Evolutionary conservation across 2,329 filamentous ascomycete species (phyloP), one percentile per base, ranked within the genome.

Genomic region (Penicillium concentricum): DNA sequence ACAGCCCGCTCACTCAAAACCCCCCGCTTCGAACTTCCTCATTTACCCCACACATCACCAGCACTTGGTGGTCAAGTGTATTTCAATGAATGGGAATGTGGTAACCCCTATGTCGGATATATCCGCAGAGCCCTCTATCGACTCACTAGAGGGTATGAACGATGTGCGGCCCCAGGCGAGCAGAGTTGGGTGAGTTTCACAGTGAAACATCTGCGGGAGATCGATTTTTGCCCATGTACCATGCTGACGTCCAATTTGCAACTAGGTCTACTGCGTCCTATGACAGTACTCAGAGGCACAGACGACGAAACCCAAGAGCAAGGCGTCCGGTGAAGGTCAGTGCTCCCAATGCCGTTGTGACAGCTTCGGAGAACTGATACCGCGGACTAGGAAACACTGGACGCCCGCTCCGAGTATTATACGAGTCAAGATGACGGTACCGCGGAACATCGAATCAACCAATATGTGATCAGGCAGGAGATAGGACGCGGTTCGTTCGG

Each of bases 401-500:
- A 97, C 80, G 93, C 93, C 53, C 87, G 86, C 57, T 92, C 91
- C 30, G 87, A 94, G 71, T 96, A 95, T 74, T 88, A 85, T 59
- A 94, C 88, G 68, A 92, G 92, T 72, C 88, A 93, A 66, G 82
- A 88, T 64, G 91, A 96, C 69, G 92, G 92, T 26, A 84, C 81
- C 49, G 87, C 89, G 3, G 87, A 95, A 70, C 91, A 95, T 70
- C 85, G 87, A 56, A 93, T 97, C 78, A 97, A 97, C 73, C 93
- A 97, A 76, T 99, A 97, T 74, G 82, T 89, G 56, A 94, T 99
- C 69, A 87, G 89, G 73, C 89, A 96, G 72, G 93, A 97, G 79
- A 97, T 99, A 67, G 94, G 94, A n/a, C 84, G 92, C 62, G 94
- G 94, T 18, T 97, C 93, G 0, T 99, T 96, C 73, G 94, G 94